phyloP scores from a whole-genome alignment of 306 rosid species.

The Prosopis cineraria region DNA sequence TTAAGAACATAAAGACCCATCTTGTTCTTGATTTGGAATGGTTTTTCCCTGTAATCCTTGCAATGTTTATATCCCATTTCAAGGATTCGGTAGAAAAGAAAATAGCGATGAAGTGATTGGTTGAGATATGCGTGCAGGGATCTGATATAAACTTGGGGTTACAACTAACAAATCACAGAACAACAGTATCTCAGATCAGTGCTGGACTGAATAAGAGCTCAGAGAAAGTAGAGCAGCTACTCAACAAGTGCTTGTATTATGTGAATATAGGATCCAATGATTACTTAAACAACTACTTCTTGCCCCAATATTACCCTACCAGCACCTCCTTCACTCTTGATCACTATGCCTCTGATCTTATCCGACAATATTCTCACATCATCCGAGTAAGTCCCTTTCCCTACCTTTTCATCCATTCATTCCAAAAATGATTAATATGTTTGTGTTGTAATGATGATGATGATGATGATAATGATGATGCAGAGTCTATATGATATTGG shows the following conservation, averaged over 20 bases:
- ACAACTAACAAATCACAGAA: neutral
- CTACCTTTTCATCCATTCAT: no score
- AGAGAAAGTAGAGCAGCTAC: neutral
- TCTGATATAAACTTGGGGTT: neutral
- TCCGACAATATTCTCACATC: neutral
- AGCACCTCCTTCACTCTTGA: neutral
- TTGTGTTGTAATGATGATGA: no score
- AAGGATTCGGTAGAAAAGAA: no score
- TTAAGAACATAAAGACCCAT: no score
- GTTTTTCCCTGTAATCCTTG: no score
- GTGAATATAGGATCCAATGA: neutral
- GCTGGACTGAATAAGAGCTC: no score
- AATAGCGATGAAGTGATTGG: neutral
- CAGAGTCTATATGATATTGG: neutral
- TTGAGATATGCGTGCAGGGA: neutral
- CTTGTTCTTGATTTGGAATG: no score
- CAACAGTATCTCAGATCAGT: neutral
- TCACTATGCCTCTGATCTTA: neutral
- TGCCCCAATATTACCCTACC: neutral
- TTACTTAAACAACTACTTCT: neutral
- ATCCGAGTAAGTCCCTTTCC: no score
- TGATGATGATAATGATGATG: neutral
- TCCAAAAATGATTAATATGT: no score
- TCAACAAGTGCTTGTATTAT: neutral
- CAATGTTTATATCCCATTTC: no score